phyloP scores from a whole-genome alignment of 2,329 filamentous ascomycete genomes.

The Drechmeria coniospora region DNA sequence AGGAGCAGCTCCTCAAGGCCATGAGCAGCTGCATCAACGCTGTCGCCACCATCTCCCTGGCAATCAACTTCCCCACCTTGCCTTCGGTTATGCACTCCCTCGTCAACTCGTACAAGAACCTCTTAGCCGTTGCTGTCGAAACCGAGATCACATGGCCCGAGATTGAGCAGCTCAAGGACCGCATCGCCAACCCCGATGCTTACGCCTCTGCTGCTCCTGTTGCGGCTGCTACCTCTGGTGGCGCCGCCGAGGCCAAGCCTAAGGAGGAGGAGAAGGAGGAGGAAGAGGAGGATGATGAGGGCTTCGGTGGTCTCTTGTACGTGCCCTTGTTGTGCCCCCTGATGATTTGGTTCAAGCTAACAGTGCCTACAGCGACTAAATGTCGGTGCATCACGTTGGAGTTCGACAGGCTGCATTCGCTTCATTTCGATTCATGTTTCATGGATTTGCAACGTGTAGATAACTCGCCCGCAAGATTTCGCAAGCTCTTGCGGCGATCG shows the following conservation, averaged over 20 bases:
- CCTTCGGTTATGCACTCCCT: conserved; percentile 93
- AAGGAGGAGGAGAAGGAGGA: conserved; percentile 50
- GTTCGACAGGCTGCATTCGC: conserved; percentile 24
- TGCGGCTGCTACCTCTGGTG: conserved; percentile 41
- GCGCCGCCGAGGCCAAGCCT: conserved; percentile 30
- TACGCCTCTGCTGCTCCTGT: conserved; percentile 74
- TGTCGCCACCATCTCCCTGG: conserved; percentile 83
- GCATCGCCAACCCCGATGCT: conserved; percentile 95
- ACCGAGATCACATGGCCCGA: conserved; percentile 90
- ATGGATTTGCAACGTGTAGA: conserved; percentile 26
- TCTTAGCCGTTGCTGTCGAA: conserved; percentile 73
- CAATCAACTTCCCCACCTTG: conserved; percentile 86
- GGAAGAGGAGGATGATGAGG: conserved; percentile 52
- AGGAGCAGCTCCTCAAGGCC: conserved; percentile 79
- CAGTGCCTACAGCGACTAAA: conserved; percentile 34
- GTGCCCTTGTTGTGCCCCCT: conserved; percentile 10
- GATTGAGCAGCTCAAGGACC: conserved; percentile 97
- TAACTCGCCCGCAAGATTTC: conserved; percentile 32
- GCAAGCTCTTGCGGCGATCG: conserved; percentile 17
- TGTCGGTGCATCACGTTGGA: conserved; percentile 20
- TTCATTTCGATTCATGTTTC: conserved; percentile 29
- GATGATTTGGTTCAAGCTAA: conserved; percentile 18
- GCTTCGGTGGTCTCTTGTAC: conserved; percentile 71
- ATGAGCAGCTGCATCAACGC: conserved; percentile 71
- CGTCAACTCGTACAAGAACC: conserved; percentile 97